Percentiles rank a stretch among this genome's conserved stretches.
Evolutionary conservation across 108 stramenopile genomes (phyloP).

Genomic region (Mediolabrus comicus): DNA sequence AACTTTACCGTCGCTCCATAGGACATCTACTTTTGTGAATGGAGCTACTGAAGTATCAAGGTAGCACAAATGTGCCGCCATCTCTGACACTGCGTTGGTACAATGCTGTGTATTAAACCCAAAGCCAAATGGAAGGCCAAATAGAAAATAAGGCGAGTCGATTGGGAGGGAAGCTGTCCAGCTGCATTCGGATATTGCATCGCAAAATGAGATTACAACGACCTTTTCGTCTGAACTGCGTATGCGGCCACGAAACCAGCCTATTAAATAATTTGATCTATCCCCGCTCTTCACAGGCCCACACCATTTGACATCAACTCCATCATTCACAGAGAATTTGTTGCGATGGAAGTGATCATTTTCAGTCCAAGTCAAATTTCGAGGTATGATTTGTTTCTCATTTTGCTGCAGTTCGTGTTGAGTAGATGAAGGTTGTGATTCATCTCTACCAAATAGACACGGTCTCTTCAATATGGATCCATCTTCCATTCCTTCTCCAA

Average conservation of each 20-base stretch:
- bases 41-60: conserved; percentile 30
- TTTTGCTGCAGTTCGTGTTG: neutral
- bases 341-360: conserved; percentile 18
- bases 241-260: conserved; percentile 41
- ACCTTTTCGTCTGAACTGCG: neutral
- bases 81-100: conserved; percentile 2
- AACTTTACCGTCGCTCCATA: conserved; percentile 37
- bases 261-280: neutral
- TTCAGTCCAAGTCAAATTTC: conserved; percentile 37
- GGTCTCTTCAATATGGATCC: conserved; percentile 18
- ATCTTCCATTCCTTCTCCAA: conserved; percentile 33
- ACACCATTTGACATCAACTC: conserved; percentile 30
- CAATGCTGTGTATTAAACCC: conserved; percentile 22
- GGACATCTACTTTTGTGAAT: conserved; percentile 16
- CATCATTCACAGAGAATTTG: conserved; percentile 24
- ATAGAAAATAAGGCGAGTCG: neutral
- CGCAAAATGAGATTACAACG: conserved; percentile 16
- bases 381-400: conserved; percentile 6
- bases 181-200: conserved; percentile 19
- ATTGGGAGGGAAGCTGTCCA: conserved; percentile 23
- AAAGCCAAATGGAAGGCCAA: conserved; percentile 40
- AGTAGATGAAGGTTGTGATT: neutral
- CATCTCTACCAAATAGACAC: conserved; percentile 21
- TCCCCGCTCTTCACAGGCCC: neutral
- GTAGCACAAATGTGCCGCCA: conserved; percentile 32